Evolutionary conservation across 2,329 filamentous ascomycete genomes (phyloP), one percentile per base, ranked within the genome.

Genomic region (Periconia sp.): DNA sequence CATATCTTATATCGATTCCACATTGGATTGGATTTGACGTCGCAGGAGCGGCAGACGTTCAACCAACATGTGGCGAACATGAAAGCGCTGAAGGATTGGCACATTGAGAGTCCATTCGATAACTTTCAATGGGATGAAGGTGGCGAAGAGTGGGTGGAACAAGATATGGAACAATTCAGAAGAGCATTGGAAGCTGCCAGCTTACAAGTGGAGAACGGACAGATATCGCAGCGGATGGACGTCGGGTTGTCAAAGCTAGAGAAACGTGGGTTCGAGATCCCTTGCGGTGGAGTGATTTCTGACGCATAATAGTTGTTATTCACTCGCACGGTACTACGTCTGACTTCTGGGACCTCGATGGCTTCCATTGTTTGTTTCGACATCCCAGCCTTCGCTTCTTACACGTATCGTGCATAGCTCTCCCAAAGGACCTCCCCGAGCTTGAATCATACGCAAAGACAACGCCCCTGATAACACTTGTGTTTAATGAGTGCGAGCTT

Each of bases 401-500:
- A 7, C 65, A 69, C 26, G 28, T 66, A 3, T 70, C 66, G 3
- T 69, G 65, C 42, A 39, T 67, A 12, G 52, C 50, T 5, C 50
- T 68, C 7, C 54, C 57, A 1, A 15, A 36, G 1, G 49, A 50
- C 4, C 31, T 68, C 2, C 50, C 52, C 1, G 38, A 55, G 12
- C 55, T 69, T 6, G 46, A 50, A 8, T 19, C 48, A 5, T 55
- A 61, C 24, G 17, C 36, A 6, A 45, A 39, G 4, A 53, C 42
- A 3, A 69, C 68, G 1, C 61, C 66, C 9, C 48, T 70, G 26
- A 53, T 43, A 10, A 61, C 55, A 1, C 62, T 70, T 7, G 43
- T 65, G 13, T 65, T 70, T 31, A 64, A 70, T 38, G 68, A 70
- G 42, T 70, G 66, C 48, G 57, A 64, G 16, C 43, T 70, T 3